Base-by-base conservation (phyloP, 2,329 filamentous ascomycete genomes). In the Nigrograna mackinnonii region DNA sequence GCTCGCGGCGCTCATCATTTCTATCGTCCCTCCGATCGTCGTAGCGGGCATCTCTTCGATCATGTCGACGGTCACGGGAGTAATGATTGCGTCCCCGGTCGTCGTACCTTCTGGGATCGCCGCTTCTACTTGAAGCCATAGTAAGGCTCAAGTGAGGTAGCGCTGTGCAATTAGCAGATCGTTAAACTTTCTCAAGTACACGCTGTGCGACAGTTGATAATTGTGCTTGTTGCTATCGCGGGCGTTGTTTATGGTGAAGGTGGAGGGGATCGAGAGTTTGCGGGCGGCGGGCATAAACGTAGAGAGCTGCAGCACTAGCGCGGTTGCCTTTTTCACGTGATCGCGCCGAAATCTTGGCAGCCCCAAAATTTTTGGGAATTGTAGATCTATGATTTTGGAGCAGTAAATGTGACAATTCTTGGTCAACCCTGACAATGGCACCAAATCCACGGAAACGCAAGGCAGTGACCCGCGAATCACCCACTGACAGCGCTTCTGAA, bases 121-220 rank as follows among this genome's bases (percentile, higher is more conserved):
- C 85, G 79, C 87, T 90, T 83, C 77, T 78, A 76, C 77, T 79
- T 70, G 77, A 77, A 70, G 64, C 62, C 66, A 69, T 69, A n/a
- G 7, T 16, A n/a, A 28, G n/a, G 24, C n/a, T n/a, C n/a, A n/a
- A n/a, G n/a, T n/a, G n/a, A n/a, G n/a, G n/a, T n/a, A n/a, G n/a
- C n/a, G n/a, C n/a, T n/a, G n/a, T n/a, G n/a, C n/a, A n/a, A n/a
- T n/a, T n/a, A n/a, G n/a, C n/a, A n/a, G n/a, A n/a, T n/a, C n/a
- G n/a, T n/a, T n/a, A n/a, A n/a, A n/a, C n/a, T n/a, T n/a, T n/a
- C n/a, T n/a, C n/a, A n/a, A n/a, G n/a, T n/a, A n/a, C n/a, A n/a
- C n/a, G n/a, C n/a, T n/a, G n/a, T n/a, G n/a, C n/a, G n/a, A n/a
- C n/a, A n/a, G n/a, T n/a, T n/a, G n/a, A n/a, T n/a, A n/a, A n/a